A percentile compares a stretch with the other conserved stretches of the same genome.
phyloP scores from a whole-genome alignment of 108 stramenopile genomes.

The Cyclotella atomus region DNA sequence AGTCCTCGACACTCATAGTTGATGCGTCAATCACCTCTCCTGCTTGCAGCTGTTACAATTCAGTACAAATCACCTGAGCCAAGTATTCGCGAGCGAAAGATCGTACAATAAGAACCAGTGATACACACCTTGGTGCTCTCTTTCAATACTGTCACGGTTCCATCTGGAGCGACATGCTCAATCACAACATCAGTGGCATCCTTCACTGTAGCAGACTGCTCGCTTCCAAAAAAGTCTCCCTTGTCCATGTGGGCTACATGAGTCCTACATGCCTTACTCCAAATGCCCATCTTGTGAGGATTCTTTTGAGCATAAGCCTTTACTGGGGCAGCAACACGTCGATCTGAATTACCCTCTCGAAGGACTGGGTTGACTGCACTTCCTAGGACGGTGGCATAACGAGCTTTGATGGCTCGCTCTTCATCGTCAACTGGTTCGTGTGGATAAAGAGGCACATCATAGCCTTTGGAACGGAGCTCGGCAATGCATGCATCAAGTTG shows the following conservation, averaged over 20 bases:
- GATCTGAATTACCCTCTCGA: slow-evolving; percentile 93
- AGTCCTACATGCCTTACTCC: slow-evolving; percentile 77
- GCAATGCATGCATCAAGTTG: slow-evolving; percentile 89
- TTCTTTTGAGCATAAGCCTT: slow-evolving; percentile 95
- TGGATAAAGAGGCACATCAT: slow-evolving; percentile 91
- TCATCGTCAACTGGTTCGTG: slow-evolving; percentile 73
- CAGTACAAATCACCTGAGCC: not conserved
- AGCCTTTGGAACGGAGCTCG: slow-evolving; percentile 91
- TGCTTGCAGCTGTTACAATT: slow-evolving; percentile 49
- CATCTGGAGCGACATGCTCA: slow-evolving; percentile 69
- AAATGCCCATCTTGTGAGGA: slow-evolving; percentile 93
- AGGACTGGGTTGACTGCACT: slow-evolving; percentile 93
- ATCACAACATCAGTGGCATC: slow-evolving; percentile 70
- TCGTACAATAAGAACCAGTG: not conserved
- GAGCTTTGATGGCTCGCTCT: slow-evolving; percentile 68
- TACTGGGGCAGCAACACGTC: slow-evolving; percentile 90
- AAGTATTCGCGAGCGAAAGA: not conserved
- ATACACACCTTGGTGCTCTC: slow-evolving; percentile 46
- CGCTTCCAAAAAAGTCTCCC: slow-evolving; percentile 90
- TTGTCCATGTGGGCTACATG: slow-evolving; percentile 92
- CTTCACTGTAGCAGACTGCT: slow-evolving; percentile 72
- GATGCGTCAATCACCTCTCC: slow-evolving; percentile 91
- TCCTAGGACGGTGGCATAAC: slow-evolving; percentile 85
- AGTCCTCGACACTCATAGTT: slow-evolving; percentile 65
- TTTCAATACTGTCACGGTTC: slow-evolving; percentile 72